Evolutionary conservation across 2,329 filamentous ascomycete species (phyloP).

Genomic region (Ophiosphaerella narmari): DNA sequence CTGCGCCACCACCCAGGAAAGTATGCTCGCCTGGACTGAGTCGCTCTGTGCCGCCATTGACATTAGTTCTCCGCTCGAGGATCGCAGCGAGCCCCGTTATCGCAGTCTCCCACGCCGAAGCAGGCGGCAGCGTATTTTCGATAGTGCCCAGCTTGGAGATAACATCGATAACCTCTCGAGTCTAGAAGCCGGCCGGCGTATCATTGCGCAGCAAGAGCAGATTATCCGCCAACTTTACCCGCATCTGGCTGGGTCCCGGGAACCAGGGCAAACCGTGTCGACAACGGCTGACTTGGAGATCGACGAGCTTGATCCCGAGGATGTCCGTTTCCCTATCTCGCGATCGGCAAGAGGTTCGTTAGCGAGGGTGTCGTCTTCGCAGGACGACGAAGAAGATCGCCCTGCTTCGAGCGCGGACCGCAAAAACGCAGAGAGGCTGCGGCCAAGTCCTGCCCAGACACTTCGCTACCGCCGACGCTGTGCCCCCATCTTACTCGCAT

Average conservation of each 20-base stretch:
- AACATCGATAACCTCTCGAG: conserved; percentile 39
- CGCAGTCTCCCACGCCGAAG: conserved; percentile 53
- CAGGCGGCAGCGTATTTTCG: conserved; percentile 44
- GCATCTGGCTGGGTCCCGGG: conserved; percentile 37
- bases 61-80: conserved; percentile 71
- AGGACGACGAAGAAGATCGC: conserved; percentile 27
- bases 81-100: conserved; percentile 58
- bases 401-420: conserved; percentile 12
- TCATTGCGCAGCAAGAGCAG: conserved; percentile 55
- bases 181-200: conserved; percentile 40
- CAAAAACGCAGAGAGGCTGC: conserved; percentile 5
- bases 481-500: conserved; percentile 51
- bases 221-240: conserved; percentile 55
- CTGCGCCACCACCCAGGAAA: conserved; percentile 66
- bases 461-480: conserved; percentile 55
- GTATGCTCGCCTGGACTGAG: conserved; percentile 72
- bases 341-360: conserved; percentile 16
- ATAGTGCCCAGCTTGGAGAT: conserved; percentile 33
- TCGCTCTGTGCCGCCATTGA: conserved; percentile 72
- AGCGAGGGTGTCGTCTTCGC: conserved; percentile 18
- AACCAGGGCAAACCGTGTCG: conserved; percentile 13
- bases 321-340: conserved; percentile 41
- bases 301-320: conserved; percentile 46
- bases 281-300: conserved; percentile 33
- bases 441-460: conserved; percentile 42